phyloP scores from a whole-genome alignment of 2,329 filamentous ascomycete species.

The Fusarium torulosum region DNA sequence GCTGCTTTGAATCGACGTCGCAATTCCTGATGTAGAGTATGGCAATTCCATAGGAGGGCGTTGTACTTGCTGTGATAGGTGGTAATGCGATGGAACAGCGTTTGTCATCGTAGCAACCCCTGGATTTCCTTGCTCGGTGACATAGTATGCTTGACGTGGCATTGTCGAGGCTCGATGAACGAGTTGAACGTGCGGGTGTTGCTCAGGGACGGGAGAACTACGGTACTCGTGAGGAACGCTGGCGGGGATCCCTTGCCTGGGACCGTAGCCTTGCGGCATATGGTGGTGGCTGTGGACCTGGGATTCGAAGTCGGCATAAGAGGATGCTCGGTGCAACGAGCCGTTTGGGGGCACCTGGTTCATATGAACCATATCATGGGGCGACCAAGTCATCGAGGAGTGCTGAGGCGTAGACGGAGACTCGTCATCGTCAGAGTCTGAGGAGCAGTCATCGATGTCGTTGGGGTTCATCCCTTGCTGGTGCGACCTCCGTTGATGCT shows the following conservation, averaged over 20 bases:
- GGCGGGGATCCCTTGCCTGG: slow-evolving; percentile 62
- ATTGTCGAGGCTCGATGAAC: slow-evolving; percentile 63
- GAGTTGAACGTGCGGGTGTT: slow-evolving; percentile 61
- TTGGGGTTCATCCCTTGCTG: slow-evolving; percentile 69
- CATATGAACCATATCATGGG: slow-evolving; percentile 57
- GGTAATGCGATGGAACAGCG: slow-evolving; percentile 63
- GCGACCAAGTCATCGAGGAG: slow-evolving; percentile 65
- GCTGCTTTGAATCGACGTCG: slow-evolving; percentile 68
- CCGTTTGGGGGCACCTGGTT: slow-evolving; percentile 54
- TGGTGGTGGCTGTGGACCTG: slow-evolving; percentile 56
- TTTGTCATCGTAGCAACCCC: slow-evolving; percentile 72
- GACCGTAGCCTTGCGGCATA: slow-evolving; percentile 56
- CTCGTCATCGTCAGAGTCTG: slow-evolving; percentile 69
- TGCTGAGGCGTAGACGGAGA: slow-evolving; percentile 70
- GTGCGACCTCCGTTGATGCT: slow-evolving; percentile 73
- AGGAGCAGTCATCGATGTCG: slow-evolving; percentile 67
- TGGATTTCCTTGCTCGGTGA: slow-evolving; percentile 72
- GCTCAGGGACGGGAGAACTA: slow-evolving; percentile 57
- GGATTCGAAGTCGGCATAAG: slow-evolving; percentile 68
- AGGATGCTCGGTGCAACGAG: slow-evolving; percentile 64
- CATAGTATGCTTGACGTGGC: slow-evolving; percentile 65
- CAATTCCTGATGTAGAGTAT: slow-evolving; percentile 61
- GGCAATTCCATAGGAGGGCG: slow-evolving; percentile 63
- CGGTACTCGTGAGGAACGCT: slow-evolving; percentile 60
- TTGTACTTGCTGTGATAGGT: slow-evolving; percentile 64